These are phyloP conservation scores for Neoascochyta sp. DNA, from an alignment of 2,329 filamentous ascomycete genomes.

Conservation along the genomic window DNA sequence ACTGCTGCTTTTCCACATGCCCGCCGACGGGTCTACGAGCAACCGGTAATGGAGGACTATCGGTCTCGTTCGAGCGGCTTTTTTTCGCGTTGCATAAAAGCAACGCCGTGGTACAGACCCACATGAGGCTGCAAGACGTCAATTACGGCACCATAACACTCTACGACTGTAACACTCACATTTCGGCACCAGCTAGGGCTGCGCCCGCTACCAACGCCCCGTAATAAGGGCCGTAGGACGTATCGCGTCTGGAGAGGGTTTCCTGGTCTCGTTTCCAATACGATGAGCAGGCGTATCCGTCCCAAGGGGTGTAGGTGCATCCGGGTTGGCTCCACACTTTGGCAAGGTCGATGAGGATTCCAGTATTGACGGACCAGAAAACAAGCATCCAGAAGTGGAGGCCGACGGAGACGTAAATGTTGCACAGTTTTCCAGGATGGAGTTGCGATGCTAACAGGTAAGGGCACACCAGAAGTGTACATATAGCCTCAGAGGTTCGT, in stretches of 20 bases:
- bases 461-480: slow-evolving; percentile 43
- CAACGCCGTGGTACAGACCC: slow-evolving; percentile 6
- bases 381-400: slow-evolving; percentile 52
- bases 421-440: slow-evolving; percentile 40
- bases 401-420: slow-evolving; percentile 53
- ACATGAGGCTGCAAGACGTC: slow-evolving; percentile 5
- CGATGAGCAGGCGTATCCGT: slow-evolving; percentile 10
- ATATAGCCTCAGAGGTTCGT: slow-evolving; percentile 32
- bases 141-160: background rate
- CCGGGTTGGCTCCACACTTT: slow-evolving; percentile 13
- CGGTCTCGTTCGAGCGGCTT: too few species aligned
- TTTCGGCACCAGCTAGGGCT: slow-evolving; percentile 23
- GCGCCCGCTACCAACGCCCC: slow-evolving; percentile 22
- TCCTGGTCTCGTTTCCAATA: slow-evolving; percentile 9
- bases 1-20: too few species aligned
- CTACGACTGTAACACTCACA: slow-evolving; percentile 15
- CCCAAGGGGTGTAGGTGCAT: slow-evolving; percentile 9
- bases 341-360: slow-evolving; percentile 23
- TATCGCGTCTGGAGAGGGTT: slow-evolving; percentile 15
- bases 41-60: too few species aligned
- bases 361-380: slow-evolving; percentile 49
- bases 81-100: too few species aligned
- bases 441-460: slow-evolving; percentile 4
- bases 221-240: slow-evolving; percentile 17
- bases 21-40: too few species aligned